Evolutionary conservation across 352 stramenopile species (phyloP), one percentile per base, ranked within the genome.

Genomic region (Globisporangium nunn): DNA sequence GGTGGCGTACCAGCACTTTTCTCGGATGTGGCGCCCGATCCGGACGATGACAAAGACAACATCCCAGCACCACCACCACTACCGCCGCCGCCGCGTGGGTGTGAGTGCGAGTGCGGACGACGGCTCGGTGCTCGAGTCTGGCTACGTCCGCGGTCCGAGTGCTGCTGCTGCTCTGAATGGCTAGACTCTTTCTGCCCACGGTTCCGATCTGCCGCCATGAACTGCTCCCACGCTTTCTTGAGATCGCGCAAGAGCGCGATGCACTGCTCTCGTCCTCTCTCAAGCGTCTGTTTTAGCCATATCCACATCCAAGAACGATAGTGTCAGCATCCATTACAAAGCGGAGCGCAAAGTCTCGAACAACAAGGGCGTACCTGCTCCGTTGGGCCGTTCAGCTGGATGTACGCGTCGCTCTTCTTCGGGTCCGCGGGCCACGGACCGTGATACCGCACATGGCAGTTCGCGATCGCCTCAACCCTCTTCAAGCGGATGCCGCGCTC

Each of bases 401-500:
- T 31, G n/a, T 33, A 51, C n/a, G 61, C 46, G 30, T 60, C 51
- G n/a, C 43, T 52, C 29, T 49, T 61, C 12, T 17, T 23, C 18
- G 17, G 31, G 18, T 66, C 58, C 7, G 31, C 44, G 3, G 57
- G 56, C 52, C 58, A 61, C 41, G 58, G 56, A n/a, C 57, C 58
- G 17, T 57, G 31, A 28, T 67, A 67, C n/a, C 58, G 56, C n/a
- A 67, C 57, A 11, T 67, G 59, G 52, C 52, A 59, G 41, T 60
- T 60, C 15, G 71, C 61, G 18, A 80, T 75, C 7, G 71, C 71
- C 57, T 80, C 71, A 10, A 80, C 77, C 15, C 63, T 75, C 66
- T 91, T 91, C 31, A 89, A 57, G 56, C 87, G 61, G 15, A 91
- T 71, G 1, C 72, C 81, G 11, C 78, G 67, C 57, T 88, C 73